Conservation (phyloP, 805 yeast genomes). For the Jamesozyma gamospora region DNA sequence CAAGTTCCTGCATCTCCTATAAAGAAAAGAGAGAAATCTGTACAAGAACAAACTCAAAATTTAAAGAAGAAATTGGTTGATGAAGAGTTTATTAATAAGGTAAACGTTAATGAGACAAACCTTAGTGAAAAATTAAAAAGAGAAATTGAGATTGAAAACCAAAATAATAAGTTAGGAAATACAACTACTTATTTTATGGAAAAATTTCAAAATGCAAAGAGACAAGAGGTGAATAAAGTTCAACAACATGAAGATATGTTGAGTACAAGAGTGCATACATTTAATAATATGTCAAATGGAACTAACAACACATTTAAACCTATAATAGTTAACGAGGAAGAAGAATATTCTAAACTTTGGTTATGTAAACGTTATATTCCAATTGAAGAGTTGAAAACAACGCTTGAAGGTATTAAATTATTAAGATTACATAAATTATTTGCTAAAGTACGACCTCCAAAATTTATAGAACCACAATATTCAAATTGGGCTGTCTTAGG, state of each 20-base stretch:
- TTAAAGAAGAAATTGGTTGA: neutral
- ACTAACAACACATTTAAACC: conserved; percentile 19
- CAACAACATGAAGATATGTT: conserved; percentile 21
- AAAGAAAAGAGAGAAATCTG: conserved; percentile 14
- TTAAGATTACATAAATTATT: conserved; percentile 49
- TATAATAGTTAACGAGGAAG: conserved; percentile 34
- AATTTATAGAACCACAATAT: conserved; percentile 56
- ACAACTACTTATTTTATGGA: conserved; percentile 29
- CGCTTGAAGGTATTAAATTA: conserved; percentile 42
- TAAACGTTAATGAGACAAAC: conserved; percentile 10
- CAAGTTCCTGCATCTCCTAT: conserved; percentile 26
- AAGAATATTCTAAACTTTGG: conserved; percentile 36
- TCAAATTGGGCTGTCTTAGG: conserved; percentile 80
- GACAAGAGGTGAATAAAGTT: conserved; percentile 16
- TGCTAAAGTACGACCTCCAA: conserved; percentile 60
- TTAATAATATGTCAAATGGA: conserved; percentile 18
- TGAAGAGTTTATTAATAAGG: neutral
- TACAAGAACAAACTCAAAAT: neutral
- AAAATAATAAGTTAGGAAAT: neutral
- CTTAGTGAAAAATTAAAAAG: conserved; percentile 1
- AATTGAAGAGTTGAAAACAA: conserved; percentile 24
- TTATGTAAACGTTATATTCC: conserved; percentile 41
- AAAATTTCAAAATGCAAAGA: conserved; percentile 21
- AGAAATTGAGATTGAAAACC: conserved; percentile 1
- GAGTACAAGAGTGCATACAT: conserved; percentile 33